Percentiles rank a stretch among this genome's conserved stretches.
Evolutionary conservation across 1,139 yeast genomes (phyloP).

Genomic region (Pneumocystis canis): DNA sequence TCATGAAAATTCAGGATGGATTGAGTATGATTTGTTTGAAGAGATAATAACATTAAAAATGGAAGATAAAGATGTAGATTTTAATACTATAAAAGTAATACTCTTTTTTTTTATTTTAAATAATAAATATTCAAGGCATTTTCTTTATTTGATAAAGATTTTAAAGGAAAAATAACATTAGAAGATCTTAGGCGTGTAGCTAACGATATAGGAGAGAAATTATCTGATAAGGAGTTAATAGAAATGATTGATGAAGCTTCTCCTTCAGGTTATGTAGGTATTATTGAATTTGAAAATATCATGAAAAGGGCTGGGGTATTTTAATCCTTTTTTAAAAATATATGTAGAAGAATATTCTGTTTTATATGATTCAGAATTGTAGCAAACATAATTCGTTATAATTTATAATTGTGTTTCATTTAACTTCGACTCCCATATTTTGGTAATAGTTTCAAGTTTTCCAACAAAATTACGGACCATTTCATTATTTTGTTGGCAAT

Average conservation of each 20-base stretch:
- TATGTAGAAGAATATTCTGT: neutral
- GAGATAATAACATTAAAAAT: neutral
- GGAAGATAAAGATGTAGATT: neutral
- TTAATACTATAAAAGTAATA: neutral
- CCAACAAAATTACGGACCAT: neutral
- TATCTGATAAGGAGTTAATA: slow-evolving; percentile 8
- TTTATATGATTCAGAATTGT: neutral
- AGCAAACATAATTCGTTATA: neutral
- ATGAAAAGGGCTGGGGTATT: slow-evolving; percentile 11
- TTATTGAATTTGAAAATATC: slow-evolving; percentile 9
- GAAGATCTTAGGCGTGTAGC: slow-evolving; percentile 12
- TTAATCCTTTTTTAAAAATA: neutral
- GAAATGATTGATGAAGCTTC: slow-evolving; percentile 13
- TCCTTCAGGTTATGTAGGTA: slow-evolving; percentile 5
- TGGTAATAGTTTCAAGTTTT: neutral
- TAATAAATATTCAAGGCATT: slow-evolving; percentile 5
- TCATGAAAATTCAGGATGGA: neutral
- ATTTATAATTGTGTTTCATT: neutral
- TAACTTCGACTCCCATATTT: neutral
- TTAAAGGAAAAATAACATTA: slow-evolving; percentile 12
- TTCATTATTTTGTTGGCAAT: neutral
- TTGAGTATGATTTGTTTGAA: neutral
- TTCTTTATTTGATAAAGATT: slow-evolving; percentile 11
- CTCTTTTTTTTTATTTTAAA: neutral
- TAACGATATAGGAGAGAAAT: slow-evolving; percentile 9